Base-by-base conservation (phyloP, 441 rosid genomes). In the Gossypium lobatum region DNA sequence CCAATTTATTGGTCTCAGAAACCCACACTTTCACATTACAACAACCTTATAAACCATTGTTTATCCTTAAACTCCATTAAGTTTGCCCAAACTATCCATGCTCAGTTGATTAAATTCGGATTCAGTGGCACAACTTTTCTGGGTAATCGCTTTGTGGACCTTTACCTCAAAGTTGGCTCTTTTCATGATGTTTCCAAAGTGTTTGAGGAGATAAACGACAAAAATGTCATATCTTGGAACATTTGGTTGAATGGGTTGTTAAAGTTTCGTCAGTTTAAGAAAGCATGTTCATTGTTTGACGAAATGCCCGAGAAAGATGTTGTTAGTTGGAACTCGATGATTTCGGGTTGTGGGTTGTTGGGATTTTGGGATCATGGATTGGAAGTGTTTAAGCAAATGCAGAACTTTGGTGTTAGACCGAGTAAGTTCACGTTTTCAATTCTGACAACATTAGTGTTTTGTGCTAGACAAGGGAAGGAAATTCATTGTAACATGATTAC, bases 301-400 rank as follows among this genome's bases (percentile, higher is more conserved):
- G 83, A 81, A 85, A 90, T 88, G 86, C 89, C 91, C 18, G 85
- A 79, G 17, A 76, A 88, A 62, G 91, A 92, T 82, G 86, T 84
- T 62, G 91, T 86, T 26, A 83, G 85, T 72, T 90, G 88, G 90
- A 92, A 92, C 71, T 85, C 92, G 2, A 85, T 90, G 87, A 83
- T 87, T 53, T 82, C 83, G 10, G 88, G 88, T 62, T 85, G 50
- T 72, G 82, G 73, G 58, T 85, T 79, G 28, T 72, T 73, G 74
- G 93, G 89, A 25, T 75, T 37, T 75, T 64, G 63, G n/a, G 73
- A 58, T 73, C 53, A 53, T 78, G 88, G 84, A 17, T 62, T 87
- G 8, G 80, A 77, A 66, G 14, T 72, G 74, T 87, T 88, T 67
- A 13, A 70, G 76, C 82, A 82, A 58, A 91, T 91, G 93, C 88